Base-by-base conservation (phyloP, 352 stramenopile genomes). In the Globisporangium irregulare region DNA sequence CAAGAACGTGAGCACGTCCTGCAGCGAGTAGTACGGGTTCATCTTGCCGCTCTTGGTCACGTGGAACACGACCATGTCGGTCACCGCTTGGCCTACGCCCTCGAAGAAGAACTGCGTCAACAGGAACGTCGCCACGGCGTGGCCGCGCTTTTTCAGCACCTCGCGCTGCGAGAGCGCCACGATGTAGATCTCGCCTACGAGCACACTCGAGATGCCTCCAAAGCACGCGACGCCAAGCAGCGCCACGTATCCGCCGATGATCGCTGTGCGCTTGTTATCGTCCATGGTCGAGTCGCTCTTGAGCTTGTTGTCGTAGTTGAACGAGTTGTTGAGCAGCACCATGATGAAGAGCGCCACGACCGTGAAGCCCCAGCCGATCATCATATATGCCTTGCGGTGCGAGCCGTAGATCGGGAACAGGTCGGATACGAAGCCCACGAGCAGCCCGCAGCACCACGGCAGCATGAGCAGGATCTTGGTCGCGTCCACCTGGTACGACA, bases 121-220 rank as follows among this genome's bases (percentile, higher is more conserved):
- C 9, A 87, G 27, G 22, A 84, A 73, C 32, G 67, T 77, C 0
- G 62, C 75, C 5, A 87, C 53, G 3, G 70, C 73, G 36, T 62
- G 73, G 36, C 77, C 79, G 9, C 75, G 79, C 3, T 64, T 43
- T 12, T 68, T 74, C 22, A 81, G 63, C 0, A 69, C 59, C 41
- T 84, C 73, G 22, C 71, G 70, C 48, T 77, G 71, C 58, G 70
- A 78, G 61, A 80, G 73, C 46, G 75, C 77, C 12, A 87, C 65
- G n/a, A 84, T 69, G 64, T 83, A 83, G 15, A 73, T 77, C 61
- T 84, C 65, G 2, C 68, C 75, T 18, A 84, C 74, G 29, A 82
- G 59, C 15, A 83, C 60, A 10, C 70, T 75, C n/a, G 77, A 59
- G 22, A 84, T 84, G 15, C 69, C 76, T 3, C 79, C 79, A 50